These are phyloP conservation scores for Amanita exitialis DNA, from an alignment of 768 basidiomycete genomes.

Conservation along the genomic window DNA sequence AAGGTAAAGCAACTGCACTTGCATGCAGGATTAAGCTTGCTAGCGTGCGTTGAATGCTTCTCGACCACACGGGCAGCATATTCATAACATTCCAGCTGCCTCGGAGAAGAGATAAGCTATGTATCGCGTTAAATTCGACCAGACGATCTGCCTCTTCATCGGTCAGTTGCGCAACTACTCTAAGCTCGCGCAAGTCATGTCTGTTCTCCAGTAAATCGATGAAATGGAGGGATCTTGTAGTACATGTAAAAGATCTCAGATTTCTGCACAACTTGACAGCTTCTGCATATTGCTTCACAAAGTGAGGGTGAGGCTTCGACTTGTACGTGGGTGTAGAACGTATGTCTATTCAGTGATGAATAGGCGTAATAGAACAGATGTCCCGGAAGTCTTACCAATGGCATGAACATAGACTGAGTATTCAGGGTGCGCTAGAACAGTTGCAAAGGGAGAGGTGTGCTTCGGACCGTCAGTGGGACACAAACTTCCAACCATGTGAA, in stretches of 20 bases:
- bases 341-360: slow-evolving; percentile 30
- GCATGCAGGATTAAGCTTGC: slow-evolving; percentile 52
- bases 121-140: slow-evolving; percentile 26
- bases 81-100: slow-evolving; percentile 58
- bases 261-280: slow-evolving; percentile 41
- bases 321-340: slow-evolving; percentile 34
- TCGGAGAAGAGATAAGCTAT: slow-evolving; percentile 40
- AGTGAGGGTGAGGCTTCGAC: slow-evolving; percentile 28
- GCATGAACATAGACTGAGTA: slow-evolving; percentile 49
- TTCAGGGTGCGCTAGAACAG: slow-evolving; percentile 39
- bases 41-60: slow-evolving; percentile 31
- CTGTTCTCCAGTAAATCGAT: slow-evolving; percentile 37
- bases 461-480: slow-evolving; percentile 13
- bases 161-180: slow-evolving; percentile 44
- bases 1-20: slow-evolving; percentile 16
- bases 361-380: not conserved
- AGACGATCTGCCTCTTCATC: slow-evolving; percentile 37
- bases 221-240: slow-evolving; percentile 27
- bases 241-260: slow-evolving; percentile 48
- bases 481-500: slow-evolving; percentile 1
- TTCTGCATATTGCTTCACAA: slow-evolving; percentile 41
- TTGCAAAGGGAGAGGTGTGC: slow-evolving; percentile 52
- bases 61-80: slow-evolving; percentile 47
- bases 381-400: slow-evolving; percentile 30
- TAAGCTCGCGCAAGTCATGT: slow-evolving; percentile 32